phyloP scores from a whole-genome alignment of 2,329 filamentous ascomycete genomes.

The Penicillium sp. region DNA sequence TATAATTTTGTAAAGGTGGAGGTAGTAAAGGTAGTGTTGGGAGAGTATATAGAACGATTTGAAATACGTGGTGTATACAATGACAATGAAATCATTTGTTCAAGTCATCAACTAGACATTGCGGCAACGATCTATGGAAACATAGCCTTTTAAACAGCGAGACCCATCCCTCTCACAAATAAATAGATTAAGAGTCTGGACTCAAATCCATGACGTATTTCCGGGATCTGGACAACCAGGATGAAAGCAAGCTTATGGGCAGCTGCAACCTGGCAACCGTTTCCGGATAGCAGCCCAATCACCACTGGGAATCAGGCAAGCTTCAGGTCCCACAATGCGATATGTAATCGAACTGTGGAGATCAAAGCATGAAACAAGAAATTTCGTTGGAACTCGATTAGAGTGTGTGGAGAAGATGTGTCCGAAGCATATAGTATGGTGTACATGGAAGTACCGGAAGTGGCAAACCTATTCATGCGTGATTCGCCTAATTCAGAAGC shows the following conservation, averaged over 20 bases:
- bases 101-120: too few species aligned
- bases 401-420: neutral
- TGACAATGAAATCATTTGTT: too few species aligned
- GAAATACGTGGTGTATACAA: neutral
- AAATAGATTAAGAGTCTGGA: slow-evolving; percentile 4
- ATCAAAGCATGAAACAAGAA: neutral
- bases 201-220: slow-evolving; percentile 5
- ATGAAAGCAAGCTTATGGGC: neutral
- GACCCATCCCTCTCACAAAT: neutral
- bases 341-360: neutral
- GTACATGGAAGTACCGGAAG: too few species aligned
- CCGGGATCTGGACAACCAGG: neutral
- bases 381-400: neutral
- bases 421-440: too few species aligned
- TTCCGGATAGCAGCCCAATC: slow-evolving; percentile 6
- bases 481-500: too few species aligned
- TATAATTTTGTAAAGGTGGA: neutral
- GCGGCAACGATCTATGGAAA: too few species aligned
- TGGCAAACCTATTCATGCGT: too few species aligned
- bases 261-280: slow-evolving; percentile 5
- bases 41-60: neutral
- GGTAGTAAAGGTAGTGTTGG: neutral
- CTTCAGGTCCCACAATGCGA: neutral
- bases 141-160: neutral
- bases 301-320: neutral